Evolutionary conservation across 2,329 filamentous ascomycete species (phyloP), one percentile per base, ranked within the genome.

Genomic region (Aciculosporium take): DNA sequence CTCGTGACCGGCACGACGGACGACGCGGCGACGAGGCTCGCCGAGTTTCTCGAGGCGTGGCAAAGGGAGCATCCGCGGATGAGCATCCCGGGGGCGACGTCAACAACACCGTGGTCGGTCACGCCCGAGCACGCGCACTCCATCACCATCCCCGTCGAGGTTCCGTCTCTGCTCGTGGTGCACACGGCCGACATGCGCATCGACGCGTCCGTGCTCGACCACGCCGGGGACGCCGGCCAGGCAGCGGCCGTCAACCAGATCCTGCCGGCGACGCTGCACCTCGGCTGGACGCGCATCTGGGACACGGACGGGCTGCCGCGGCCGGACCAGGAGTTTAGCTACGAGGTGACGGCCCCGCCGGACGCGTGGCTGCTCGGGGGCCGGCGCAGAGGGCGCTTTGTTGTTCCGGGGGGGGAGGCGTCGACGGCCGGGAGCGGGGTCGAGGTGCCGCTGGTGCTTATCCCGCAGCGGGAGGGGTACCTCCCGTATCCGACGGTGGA

Each of bases 341-440:
- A 91, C 59, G 88, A 94, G 50, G 69, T 96, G 18, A 76, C 77
- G 12, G 80, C 81, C 1, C 75, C 79, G 13, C 64, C 73, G 2
- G 86, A 89, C 30, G 71, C 75, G 0, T 96, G 89, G 89, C 73
- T 95, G 1, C 66, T 96, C 3, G 88, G 86, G 18, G 89, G 88
- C 0, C 76, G 81, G 33, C 73, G 84, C 37, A 82, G 84, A 48
- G 84, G 81, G 0, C 83, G 85, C 53, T 93, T 94, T 53, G 71
- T 71, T 6, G 76, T 80, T 24, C 69, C 74, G 0, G 50, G 52
- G 3, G 45, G 55, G 10, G 50, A 52, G 23, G 67, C 65, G 7
- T 66, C 65, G 6, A 58, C 65, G 2, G 60, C 67, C 13, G 69
- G 73, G 46, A 69, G 66, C 1, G 70, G 75, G 50, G 67, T 69